Evolutionary conservation across 2,329 filamentous ascomycete genomes (phyloP).

Genomic region (Fusarium cicatricum): DNA sequence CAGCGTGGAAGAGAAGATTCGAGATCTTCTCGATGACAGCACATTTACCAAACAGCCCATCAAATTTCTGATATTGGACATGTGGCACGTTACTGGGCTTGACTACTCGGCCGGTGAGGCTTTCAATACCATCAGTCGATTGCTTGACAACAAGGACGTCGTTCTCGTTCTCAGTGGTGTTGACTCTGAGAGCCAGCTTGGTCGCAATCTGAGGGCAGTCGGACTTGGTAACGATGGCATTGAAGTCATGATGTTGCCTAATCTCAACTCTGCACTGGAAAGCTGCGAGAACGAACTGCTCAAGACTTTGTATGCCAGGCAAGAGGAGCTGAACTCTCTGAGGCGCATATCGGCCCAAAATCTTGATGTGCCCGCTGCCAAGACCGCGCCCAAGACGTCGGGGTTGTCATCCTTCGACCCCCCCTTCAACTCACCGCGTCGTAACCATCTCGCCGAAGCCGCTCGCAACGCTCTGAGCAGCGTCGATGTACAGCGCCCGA

Average conservation of each 20-base stretch:
- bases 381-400: slow-evolving; percentile 44
- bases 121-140: slow-evolving; percentile 89
- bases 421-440: slow-evolving; percentile 80
- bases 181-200: slow-evolving; percentile 77
- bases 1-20: slow-evolving; percentile 88
- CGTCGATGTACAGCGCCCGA: slow-evolving; percentile 64
- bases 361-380: slow-evolving; percentile 57
- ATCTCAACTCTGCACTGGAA: slow-evolving; percentile 92
- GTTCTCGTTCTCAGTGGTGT: slow-evolving; percentile 85
- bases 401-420: slow-evolving; percentile 48
- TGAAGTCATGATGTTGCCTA: slow-evolving; percentile 82
- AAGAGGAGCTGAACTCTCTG: slow-evolving; percentile 64
- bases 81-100: slow-evolving; percentile 88
- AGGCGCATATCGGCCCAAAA: slow-evolving; percentile 53
- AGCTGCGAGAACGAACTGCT: slow-evolving; percentile 95
- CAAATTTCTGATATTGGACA: slow-evolving; percentile 87
- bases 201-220: slow-evolving; percentile 81
- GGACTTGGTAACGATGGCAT: slow-evolving; percentile 79
- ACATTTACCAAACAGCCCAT: slow-evolving; percentile 81
- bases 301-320: slow-evolving; percentile 77
- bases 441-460: slow-evolving; percentile 78
- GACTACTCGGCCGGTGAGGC: slow-evolving; percentile 97
- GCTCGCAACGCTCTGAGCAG: slow-evolving; percentile 79
- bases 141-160: slow-evolving; percentile 80
- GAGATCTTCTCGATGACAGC: slow-evolving; percentile 82